These are phyloP conservation scores for Sphagnum contortum DNA, from an alignment of 225 moss, liverwort and hornwort species.

Conservation along the genomic window DNA sequence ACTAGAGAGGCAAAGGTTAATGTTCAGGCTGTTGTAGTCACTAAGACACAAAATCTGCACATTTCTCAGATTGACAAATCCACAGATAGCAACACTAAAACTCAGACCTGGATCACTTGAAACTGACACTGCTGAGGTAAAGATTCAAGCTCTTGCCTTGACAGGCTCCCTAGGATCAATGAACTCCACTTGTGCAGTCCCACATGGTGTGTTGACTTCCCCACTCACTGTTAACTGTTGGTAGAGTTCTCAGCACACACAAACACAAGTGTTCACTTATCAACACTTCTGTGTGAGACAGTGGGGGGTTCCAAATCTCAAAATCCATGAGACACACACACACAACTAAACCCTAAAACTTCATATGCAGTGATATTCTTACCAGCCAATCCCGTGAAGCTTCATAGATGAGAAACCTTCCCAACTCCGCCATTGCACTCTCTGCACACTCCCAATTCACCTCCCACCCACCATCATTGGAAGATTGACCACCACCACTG, in stretches of 20 bases:
- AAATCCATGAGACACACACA: too few species aligned
- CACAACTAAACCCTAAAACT: too few species aligned
- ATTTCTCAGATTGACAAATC: too few species aligned
- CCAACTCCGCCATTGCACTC: constrained; percentile 89
- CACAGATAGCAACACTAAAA: too few species aligned
- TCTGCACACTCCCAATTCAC: constrained; percentile 25
- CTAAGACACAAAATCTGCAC: too few species aligned
- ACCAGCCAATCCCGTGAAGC: constrained; percentile 99
- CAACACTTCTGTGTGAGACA: background rate
- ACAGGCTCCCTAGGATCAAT: constrained; percentile 94
- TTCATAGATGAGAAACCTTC: constrained; percentile 80
- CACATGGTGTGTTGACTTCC: constrained; percentile 88
- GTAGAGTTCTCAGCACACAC: background rate
- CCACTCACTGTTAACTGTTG: constrained; percentile 73
- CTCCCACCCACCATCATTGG: background rate
- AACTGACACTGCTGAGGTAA: too few species aligned
- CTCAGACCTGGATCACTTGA: too few species aligned
- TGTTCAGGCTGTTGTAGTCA: too few species aligned
- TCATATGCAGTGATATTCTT: constrained; percentile 4
- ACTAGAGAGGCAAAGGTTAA: too few species aligned
- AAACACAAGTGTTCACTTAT: background rate
- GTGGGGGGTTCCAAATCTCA: background rate
- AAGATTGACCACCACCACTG: too few species aligned
- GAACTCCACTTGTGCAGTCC: constrained; percentile 78
- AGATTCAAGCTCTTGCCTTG: constrained; percentile 33